These are phyloP conservation scores for Helichrysum umbraculigerum DNA, from an alignment of 129 eudicot species.

Conservation along the genomic window DNA sequence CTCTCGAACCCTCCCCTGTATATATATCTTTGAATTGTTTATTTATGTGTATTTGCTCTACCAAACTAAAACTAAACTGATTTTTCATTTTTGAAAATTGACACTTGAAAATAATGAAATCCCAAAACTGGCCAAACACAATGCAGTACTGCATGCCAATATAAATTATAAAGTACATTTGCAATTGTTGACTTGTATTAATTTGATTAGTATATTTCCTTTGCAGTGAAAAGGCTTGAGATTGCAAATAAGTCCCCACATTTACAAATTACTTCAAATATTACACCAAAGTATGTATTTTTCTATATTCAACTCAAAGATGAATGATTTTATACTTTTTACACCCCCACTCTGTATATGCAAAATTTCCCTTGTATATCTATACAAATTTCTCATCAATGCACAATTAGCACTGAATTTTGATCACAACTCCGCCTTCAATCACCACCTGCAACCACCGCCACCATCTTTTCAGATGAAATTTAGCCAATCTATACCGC, in stretches of 20 bases:
- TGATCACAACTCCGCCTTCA: not conserved
- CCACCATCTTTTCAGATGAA: not conserved
- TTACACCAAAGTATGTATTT: slow-evolving; percentile 26
- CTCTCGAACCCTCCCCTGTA: no score
- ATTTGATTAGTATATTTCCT: not conserved
- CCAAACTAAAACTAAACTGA: not conserved
- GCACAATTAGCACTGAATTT: slow-evolving; percentile 19
- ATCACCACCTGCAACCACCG: not conserved
- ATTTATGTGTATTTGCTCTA: not conserved
- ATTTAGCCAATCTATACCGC: not conserved
- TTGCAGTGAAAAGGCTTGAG: slow-evolving; percentile 16
- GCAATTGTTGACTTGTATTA: not conserved
- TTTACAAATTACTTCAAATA: slow-evolving; percentile 34
- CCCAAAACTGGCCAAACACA: not conserved
- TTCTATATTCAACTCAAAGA: slow-evolving; percentile 17
- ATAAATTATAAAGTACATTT: no score
- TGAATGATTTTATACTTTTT: slow-evolving; percentile 23
- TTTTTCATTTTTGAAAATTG: not conserved
- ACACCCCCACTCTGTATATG: slow-evolving; percentile 21
- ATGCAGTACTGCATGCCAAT: not conserved
- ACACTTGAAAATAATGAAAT: not conserved
- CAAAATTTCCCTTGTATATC: slow-evolving; percentile 30
- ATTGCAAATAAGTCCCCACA: slow-evolving; percentile 25
- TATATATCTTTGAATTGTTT: not conserved
- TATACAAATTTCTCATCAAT: slow-evolving; percentile 35